Percentiles rank a stretch among this genome's conserved stretches.
phyloP scores from a whole-genome alignment of 202 grass and related monocot genomes.

The Saccharum hybrid region DNA sequence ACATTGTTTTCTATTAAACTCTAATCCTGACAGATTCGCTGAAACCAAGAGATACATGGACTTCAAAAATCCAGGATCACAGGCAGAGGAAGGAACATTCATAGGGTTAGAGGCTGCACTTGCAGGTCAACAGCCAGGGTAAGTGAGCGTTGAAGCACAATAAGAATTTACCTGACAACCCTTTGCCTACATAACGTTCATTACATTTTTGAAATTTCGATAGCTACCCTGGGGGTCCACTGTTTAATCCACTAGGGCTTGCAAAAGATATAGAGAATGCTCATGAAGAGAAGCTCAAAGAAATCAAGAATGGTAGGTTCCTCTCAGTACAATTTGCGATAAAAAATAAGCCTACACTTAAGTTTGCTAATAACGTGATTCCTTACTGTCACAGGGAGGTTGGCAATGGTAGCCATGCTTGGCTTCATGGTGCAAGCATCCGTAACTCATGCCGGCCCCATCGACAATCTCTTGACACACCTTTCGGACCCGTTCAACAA shows the following conservation, averaged over 20 bases:
- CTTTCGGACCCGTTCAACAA: constrained; percentile 84
- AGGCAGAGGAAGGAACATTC: constrained; percentile 89
- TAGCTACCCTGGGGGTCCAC: constrained; percentile 86
- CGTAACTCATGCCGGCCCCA: constrained; percentile 74
- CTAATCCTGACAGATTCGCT: constrained; percentile 57
- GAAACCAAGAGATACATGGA: constrained; percentile 98
- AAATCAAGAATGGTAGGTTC: constrained; percentile 89
- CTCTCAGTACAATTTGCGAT: constrained; percentile 1
- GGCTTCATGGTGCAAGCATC: constrained; percentile 83
- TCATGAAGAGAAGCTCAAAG: constrained; percentile 78
- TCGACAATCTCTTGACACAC: constrained; percentile 82
- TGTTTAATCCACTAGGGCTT: constrained; percentile 84
- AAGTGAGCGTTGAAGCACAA: constrained; percentile 23
- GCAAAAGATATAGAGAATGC: constrained; percentile 80
- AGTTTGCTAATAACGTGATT: constrained; percentile 20
- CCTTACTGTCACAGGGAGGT: constrained; percentile 61
- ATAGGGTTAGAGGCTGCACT: constrained; percentile 84
- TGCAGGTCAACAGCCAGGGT: constrained; percentile 77
- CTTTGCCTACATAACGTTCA: background rate
- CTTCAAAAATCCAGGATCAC: constrained; percentile 73
- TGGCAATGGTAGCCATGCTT: constrained; percentile 95
- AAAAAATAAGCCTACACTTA: constrained; percentile 7
- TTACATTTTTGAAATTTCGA: constrained; percentile 6
- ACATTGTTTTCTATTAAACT: constrained; percentile 1
- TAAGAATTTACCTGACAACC: background rate